Evolutionary conservation across 441 rosid species (phyloP).

Genomic region (Syzygium malaccense): DNA sequence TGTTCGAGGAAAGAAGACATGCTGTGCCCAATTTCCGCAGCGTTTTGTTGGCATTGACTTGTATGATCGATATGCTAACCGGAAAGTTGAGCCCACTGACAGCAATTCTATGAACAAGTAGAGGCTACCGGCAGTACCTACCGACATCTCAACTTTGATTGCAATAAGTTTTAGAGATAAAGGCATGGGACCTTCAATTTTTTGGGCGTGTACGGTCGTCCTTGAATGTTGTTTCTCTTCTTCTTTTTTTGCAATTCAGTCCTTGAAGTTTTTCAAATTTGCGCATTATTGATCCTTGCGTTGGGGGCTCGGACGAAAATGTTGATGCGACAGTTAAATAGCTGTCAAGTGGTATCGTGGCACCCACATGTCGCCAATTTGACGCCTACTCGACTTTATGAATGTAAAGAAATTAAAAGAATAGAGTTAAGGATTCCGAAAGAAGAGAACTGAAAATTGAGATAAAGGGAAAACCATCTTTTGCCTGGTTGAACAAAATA

Average conservation of each 20-base stretch:
- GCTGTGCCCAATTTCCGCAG: slow-evolving; percentile 39
- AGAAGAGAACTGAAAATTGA: neutral
- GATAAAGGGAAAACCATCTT: neutral
- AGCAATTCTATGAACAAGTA: neutral
- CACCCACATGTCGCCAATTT: neutral
- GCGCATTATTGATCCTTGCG: neutral
- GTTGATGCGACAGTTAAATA: neutral
- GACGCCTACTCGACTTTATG: neutral
- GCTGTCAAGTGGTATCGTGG: neutral
- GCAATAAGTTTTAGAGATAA: slow-evolving; percentile 5
- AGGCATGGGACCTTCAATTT: neutral
- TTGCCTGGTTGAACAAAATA: neutral
- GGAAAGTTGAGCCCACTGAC: slow-evolving; percentile 28
- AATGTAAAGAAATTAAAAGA: neutral
- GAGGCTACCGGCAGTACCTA: slow-evolving; percentile 20
- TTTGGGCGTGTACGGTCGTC: neutral
- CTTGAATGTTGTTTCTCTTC: neutral
- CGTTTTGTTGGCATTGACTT: slow-evolving; percentile 35
- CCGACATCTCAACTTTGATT: slow-evolving; percentile 8
- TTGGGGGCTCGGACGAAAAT: neutral
- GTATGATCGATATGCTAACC: slow-evolving; percentile 31
- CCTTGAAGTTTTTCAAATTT: neutral
- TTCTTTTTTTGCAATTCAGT: neutral
- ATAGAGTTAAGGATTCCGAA: neutral
- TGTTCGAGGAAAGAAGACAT: slow-evolving; percentile 24